A percentile compares a stretch with the other conserved stretches of the same genome.
These are phyloP conservation scores for Phytophthora litchii DNA, from an alignment of 352 stramenopile genomes.

Conservation along the genomic window DNA sequence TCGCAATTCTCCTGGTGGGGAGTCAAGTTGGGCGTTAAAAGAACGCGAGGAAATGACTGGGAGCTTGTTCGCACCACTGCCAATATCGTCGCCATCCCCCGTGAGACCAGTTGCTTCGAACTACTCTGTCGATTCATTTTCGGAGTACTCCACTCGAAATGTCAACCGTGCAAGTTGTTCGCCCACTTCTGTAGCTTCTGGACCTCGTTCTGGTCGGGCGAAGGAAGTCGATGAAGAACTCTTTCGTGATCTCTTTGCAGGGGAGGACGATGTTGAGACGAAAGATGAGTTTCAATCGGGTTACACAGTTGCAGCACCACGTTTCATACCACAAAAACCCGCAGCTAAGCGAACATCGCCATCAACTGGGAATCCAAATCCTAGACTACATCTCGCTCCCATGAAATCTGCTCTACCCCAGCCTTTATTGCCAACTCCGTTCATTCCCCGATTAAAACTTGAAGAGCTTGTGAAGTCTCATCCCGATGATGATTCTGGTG, in stretches of 20 bases:
- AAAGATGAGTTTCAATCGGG: neutral
- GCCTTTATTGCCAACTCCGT: conserved; percentile 15
- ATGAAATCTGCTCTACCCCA: conserved; percentile 13
- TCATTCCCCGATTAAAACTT: conserved; percentile 48
- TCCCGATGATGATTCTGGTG: conserved; percentile 23
- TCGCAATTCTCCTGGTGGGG: neutral
- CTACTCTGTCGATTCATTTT: conserved; percentile 68
- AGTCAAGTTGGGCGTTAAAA: no score
- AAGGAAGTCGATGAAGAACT: conserved; percentile 68
- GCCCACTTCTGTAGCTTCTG: conserved; percentile 19
- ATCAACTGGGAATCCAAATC: conserved; percentile 13
- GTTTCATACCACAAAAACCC: conserved; percentile 31
- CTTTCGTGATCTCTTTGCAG: conserved; percentile 65
- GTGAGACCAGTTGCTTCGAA: conserved; percentile 2
- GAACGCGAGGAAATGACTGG: conserved; percentile 28
- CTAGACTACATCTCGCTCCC: conserved; percentile 13
- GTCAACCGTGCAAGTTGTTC: conserved; percentile 36
- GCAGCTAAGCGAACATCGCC: neutral
- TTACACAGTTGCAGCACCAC: neutral
- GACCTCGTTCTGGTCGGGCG: conserved; percentile 10
- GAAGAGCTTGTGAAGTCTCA: conserved; percentile 55
- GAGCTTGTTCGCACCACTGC: conserved; percentile 16
- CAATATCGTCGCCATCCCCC: conserved; percentile 11
- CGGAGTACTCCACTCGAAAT: conserved; percentile 48
- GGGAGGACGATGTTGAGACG: conserved; percentile 32